phyloP scores from a whole-genome alignment of 1,284 basidiomycete species.

The Ganoderma meredithae region DNA sequence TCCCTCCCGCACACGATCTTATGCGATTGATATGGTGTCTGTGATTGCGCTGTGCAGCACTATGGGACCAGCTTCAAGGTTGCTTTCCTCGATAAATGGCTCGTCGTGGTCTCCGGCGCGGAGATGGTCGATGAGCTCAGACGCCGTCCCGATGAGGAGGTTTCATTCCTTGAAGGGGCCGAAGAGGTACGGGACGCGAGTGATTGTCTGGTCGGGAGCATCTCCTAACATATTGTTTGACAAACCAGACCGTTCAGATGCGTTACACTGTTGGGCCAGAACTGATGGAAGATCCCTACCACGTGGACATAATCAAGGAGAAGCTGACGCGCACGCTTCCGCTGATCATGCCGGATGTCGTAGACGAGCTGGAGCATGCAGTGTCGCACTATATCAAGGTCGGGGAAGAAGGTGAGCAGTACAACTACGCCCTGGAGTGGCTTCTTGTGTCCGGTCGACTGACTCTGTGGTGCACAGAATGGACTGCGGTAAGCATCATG shows the following conservation, averaged over 20 bases:
- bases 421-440: background rate
- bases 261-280: constrained; percentile 37
- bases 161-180: constrained; percentile 39
- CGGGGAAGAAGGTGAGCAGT: constrained; percentile 30
- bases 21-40: background rate
- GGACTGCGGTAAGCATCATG: constrained; percentile 29
- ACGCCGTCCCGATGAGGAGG: constrained; percentile 40
- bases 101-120: constrained; percentile 37
- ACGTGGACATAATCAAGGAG: constrained; percentile 38
- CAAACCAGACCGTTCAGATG: constrained; percentile 17
- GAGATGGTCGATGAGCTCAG: constrained; percentile 40
- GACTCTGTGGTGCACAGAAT: constrained; percentile 28
- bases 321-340: constrained; percentile 37
- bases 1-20: background rate
- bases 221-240: background rate
- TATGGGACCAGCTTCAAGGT: constrained; percentile 41
- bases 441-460: background rate
- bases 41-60: constrained; percentile 17
- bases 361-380: constrained; percentile 38
- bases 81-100: constrained; percentile 44
- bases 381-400: constrained; percentile 32
- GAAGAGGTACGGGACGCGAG: constrained; percentile 36
- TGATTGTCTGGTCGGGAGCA: background rate
- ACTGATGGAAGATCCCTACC: constrained; percentile 36
- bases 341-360: constrained; percentile 34